Evolutionary conservation across 352 stramenopile genomes (phyloP).

Genomic region (Hyaloperonospora arabidopsidis): DNA sequence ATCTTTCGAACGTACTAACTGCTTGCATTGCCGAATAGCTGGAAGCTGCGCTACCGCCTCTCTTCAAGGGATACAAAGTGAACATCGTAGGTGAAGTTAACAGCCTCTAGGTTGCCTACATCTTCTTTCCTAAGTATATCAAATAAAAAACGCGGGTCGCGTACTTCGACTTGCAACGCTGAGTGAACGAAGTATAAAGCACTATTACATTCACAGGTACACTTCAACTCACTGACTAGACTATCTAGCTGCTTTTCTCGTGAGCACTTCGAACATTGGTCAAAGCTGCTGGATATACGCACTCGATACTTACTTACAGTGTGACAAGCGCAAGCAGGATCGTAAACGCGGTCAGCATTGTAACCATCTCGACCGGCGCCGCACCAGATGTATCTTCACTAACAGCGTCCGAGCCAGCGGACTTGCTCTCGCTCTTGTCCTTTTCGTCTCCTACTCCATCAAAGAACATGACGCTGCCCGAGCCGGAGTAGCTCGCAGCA

Average conservation of each 20-base stretch:
- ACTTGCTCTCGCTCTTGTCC: slow-evolving; percentile 16
- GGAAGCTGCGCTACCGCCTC: slow-evolving; percentile 41
- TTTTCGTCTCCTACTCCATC: slow-evolving; percentile 18
- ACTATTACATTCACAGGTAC: no score
- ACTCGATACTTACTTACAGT: slow-evolving; percentile 12
- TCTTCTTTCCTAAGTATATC: no score
- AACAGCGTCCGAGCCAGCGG: slow-evolving; percentile 9
- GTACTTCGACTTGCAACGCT: not conserved
- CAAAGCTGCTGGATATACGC: no score
- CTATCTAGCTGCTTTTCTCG: no score
- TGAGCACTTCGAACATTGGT: no score
- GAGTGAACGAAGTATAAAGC: no score
- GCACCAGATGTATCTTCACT: slow-evolving; percentile 16
- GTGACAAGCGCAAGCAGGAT: slow-evolving; percentile 14
- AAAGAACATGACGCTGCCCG: slow-evolving; percentile 40
- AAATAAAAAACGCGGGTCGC: not conserved
- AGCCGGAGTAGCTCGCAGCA: slow-evolving; percentile 36
- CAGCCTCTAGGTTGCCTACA: slow-evolving; percentile 38
- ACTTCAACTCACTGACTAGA: no score
- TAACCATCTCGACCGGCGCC: slow-evolving; percentile 10
- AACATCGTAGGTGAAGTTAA: slow-evolving; percentile 81
- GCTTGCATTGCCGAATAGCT: slow-evolving; percentile 24
- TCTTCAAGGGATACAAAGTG: slow-evolving; percentile 76
- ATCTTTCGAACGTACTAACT: slow-evolving; percentile 6
- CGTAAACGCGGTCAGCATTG: slow-evolving; percentile 14